Conservation (phyloP, 2,329 filamentous ascomycete genomes). For the Trematosphaeria pertusa region DNA sequence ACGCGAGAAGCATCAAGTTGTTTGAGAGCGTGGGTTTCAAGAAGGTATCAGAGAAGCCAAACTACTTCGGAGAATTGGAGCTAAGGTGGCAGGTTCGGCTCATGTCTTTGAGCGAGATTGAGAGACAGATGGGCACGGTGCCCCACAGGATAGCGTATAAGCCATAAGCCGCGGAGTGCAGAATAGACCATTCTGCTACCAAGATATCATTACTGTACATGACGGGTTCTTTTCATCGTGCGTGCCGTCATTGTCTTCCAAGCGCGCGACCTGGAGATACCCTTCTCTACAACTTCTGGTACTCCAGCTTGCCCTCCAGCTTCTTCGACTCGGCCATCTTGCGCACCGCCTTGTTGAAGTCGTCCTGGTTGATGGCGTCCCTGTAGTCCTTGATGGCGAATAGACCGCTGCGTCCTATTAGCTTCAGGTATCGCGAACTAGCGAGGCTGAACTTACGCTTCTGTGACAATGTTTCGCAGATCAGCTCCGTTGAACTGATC, state of each 20-base stretch:
- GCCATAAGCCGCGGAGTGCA: conserved; percentile 14
- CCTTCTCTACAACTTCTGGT: conserved; percentile 80
- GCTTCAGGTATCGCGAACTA: conserved; percentile 9
- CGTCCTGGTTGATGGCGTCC: conserved; percentile 95
- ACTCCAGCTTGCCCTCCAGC: conserved; percentile 96
- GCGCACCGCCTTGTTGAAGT: conserved; percentile 98
- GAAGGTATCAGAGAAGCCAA: conserved; percentile 58
- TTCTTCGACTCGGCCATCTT: conserved; percentile 99
- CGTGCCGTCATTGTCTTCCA: conserved; percentile 21
- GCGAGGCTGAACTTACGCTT: conserved; percentile 74
- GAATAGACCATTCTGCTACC: conserved; percentile 15
- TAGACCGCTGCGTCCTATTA: conserved; percentile 69
- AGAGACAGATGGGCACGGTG: conserved; percentile 7
- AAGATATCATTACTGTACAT: conserved; percentile 33
- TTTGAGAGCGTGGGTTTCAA: conserved; percentile 68
- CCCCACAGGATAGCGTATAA: conserved; percentile 10
- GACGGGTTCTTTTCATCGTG: conserved; percentile 28
- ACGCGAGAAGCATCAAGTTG: conserved; percentile 63
- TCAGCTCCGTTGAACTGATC: conserved; percentile 97
- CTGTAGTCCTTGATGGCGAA: conserved; percentile 99
- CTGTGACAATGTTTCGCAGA: conserved; percentile 95
- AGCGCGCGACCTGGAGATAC: background rate
- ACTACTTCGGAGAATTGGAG: conserved; percentile 74
- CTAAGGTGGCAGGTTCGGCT: conserved; percentile 48
- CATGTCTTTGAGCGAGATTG: conserved; percentile 6